Evolutionary conservation across 495 filamentous ascomycete genomes (phyloP).

Genomic region (Hypomontagnella submonticulosa): DNA sequence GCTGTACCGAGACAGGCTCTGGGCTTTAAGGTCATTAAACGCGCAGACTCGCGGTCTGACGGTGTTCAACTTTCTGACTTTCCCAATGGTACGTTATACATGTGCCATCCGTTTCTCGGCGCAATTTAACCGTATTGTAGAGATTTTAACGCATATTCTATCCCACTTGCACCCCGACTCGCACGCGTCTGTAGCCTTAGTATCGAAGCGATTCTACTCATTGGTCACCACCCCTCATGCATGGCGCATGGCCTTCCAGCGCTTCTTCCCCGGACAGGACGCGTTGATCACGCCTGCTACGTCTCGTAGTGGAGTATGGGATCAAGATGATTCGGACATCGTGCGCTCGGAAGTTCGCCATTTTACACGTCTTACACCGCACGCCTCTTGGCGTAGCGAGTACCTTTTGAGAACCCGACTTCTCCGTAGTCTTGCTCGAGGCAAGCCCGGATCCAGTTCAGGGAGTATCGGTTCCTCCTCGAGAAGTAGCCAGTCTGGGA

Average conservation of each 20-base stretch:
- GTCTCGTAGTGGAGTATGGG: conserved; percentile 51
- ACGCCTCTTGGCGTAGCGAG: conserved; percentile 91
- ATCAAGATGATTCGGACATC: conserved; percentile 63
- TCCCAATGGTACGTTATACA: conserved; percentile 76
- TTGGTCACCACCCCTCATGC: conserved; percentile 89
- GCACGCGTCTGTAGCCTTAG: conserved; percentile 77
- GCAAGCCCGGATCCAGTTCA: conserved; percentile 65
- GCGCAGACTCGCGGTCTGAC: conserved; percentile 52
- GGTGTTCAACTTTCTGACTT: conserved; percentile 70
- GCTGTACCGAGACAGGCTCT: conserved; percentile 57
- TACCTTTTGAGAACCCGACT: conserved; percentile 89
- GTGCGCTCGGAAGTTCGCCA: conserved; percentile 70
- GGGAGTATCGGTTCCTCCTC: conserved; percentile 52
- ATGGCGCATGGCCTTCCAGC: conserved; percentile 89
- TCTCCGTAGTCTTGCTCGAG: conserved; percentile 79
- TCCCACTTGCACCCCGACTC: conserved; percentile 87
- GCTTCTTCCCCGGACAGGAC: conserved; percentile 83
- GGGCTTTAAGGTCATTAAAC: conserved; percentile 72
- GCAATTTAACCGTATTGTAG: conserved; percentile 58
- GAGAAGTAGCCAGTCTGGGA: conserved; percentile 63
- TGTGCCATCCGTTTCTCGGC: not conserved
- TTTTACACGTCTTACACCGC: conserved; percentile 80
- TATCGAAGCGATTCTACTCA: conserved; percentile 84
- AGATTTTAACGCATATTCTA: conserved; percentile 90
- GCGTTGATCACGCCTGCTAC: conserved; percentile 50